Conservation (phyloP, 371 early-diverging fungal species). For the Dinochytrium kinnereticum region DNA sequence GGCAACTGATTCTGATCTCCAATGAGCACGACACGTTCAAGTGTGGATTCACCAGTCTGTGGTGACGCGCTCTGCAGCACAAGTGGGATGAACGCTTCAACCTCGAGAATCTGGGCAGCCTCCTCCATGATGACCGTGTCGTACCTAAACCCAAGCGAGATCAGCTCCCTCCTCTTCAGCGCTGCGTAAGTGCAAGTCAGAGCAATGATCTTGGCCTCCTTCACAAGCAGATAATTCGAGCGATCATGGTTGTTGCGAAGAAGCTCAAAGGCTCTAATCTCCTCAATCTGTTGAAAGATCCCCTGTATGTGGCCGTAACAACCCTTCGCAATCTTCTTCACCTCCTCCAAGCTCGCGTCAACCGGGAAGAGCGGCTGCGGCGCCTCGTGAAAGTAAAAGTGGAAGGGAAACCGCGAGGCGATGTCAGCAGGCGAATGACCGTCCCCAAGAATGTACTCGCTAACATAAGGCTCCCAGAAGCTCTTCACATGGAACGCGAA, state of each 20-base stretch:
- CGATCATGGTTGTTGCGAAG: slow-evolving; percentile 79
- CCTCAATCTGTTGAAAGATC: slow-evolving; percentile 58
- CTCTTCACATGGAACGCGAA: slow-evolving; percentile 74
- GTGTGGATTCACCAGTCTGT: slow-evolving; percentile 57
- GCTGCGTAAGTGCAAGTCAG: slow-evolving; percentile 97
- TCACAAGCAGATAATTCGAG: slow-evolving; percentile 87
- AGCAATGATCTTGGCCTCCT: slow-evolving; percentile 94
- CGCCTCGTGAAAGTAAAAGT: slow-evolving; percentile 73
- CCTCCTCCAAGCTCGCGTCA: slow-evolving; percentile 50
- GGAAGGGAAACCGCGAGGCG: slow-evolving; percentile 77
- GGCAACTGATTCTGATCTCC: slow-evolving; percentile 98
- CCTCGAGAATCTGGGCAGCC: slow-evolving; percentile 95
- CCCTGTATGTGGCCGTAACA: slow-evolving; percentile 80
- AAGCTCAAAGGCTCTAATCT: slow-evolving; percentile 87
- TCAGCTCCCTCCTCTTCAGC: slow-evolving; percentile 80
- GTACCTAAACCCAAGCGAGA: slow-evolving; percentile 86
- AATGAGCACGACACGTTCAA: slow-evolving; percentile 91
- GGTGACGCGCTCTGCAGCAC: slow-evolving; percentile 68
- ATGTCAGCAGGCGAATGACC: slow-evolving; percentile 9
- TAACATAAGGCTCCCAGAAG: slow-evolving; percentile 74
- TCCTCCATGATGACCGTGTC: slow-evolving; percentile 98
- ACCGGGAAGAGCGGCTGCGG: slow-evolving; percentile 75
- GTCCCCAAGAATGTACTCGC: not conserved
- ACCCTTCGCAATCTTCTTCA: slow-evolving; percentile 67
- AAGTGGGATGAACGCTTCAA: slow-evolving; percentile 94